Evolutionary conservation across 441 rosid genomes (phyloP), one percentile per base, ranked within the genome.

Genomic region (Populus tomentosa): DNA sequence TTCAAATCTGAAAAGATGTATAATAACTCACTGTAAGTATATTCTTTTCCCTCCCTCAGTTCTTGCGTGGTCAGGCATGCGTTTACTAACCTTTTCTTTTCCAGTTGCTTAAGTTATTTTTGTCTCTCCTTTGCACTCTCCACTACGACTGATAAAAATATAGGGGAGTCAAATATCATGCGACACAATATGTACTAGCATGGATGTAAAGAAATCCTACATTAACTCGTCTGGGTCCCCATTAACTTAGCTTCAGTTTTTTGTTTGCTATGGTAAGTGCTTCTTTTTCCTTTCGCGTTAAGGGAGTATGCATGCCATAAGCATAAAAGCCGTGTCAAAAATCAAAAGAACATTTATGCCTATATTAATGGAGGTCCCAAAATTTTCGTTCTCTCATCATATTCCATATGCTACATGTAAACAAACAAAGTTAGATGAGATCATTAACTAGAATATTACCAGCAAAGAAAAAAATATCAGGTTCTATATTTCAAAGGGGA

Each of bases 1-100:
- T n/a, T 65, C 63, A 53, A 28, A 70, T 69, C 80, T 5, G 20
- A 10, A 7, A 2, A 38, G n/a, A 67, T 0, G 56, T 7, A 28
- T 69, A 11, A 38, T 3, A 38, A 71, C 13, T 67, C 78, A 42
- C 80, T 74, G 85, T 86, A 71, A 80, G 87, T 78, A 76, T 76
- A 68, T 79, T 79, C 84, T 21, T 61, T 61, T 35, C 24, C 42
- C 56, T 3, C 46, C 13, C 33, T 69, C 10, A 42, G 61, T n/a
- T 10, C n/a, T 11, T 68, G 18, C 32, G 42, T 9, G 69, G 74
- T 74, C 86, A 8, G 78, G 77, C 70, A 40, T 72, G 75, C 78
- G 71, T 68, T 78, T 21, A 69, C 72, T 2, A 33, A 24, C 77
- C 10, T 71, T 71, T 42, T 14, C 66, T 75, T 67, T 62, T 20